phyloP scores from a whole-genome alignment of 1,284 basidiomycete genomes.

The Schizopora paradoxa region DNA sequence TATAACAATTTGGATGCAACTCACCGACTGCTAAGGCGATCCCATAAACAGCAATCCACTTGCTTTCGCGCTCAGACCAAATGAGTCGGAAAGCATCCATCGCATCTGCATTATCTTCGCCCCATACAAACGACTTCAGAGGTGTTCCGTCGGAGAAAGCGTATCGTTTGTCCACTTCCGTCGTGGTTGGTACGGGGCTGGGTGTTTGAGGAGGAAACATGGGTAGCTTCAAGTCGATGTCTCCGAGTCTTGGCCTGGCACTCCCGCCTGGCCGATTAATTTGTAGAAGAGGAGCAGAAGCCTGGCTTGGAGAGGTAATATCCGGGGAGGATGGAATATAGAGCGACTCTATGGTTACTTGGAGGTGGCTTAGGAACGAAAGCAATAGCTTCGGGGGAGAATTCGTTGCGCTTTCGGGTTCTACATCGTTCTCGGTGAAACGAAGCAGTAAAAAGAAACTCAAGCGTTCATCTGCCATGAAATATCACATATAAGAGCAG shows the following conservation, averaged over 20 bases:
- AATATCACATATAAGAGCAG: conserved; percentile 29
- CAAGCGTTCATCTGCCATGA: conserved; percentile 62
- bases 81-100: conserved; percentile 58
- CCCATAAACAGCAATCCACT: conserved; percentile 74
- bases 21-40: conserved; percentile 71
- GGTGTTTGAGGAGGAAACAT: conserved; percentile 74
- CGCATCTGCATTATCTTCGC: conserved; percentile 42
- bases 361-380: conserved; percentile 62
- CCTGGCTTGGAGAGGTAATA: conserved; percentile 31
- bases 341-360: conserved; percentile 74
- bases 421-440: conserved; percentile 39
- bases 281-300: conserved; percentile 40
- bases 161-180: conserved; percentile 66
- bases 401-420: conserved; percentile 20
- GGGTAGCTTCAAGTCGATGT: conserved; percentile 52
- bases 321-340: conserved; percentile 61
- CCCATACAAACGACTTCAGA: conserved; percentile 69
- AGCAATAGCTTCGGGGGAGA: conserved; percentile 54
- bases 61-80: conserved; percentile 49
- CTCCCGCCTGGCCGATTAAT: conserved; percentile 10
- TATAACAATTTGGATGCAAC: conserved; percentile 27
- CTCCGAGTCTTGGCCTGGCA: conserved; percentile 28
- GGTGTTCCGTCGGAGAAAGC: conserved; percentile 70
- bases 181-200: conserved; percentile 65
- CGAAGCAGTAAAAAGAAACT: conserved; percentile 56